Base-by-base conservation (phyloP, 2,329 filamentous ascomycete species). In the Chrysoporthe austroafricana region DNA sequence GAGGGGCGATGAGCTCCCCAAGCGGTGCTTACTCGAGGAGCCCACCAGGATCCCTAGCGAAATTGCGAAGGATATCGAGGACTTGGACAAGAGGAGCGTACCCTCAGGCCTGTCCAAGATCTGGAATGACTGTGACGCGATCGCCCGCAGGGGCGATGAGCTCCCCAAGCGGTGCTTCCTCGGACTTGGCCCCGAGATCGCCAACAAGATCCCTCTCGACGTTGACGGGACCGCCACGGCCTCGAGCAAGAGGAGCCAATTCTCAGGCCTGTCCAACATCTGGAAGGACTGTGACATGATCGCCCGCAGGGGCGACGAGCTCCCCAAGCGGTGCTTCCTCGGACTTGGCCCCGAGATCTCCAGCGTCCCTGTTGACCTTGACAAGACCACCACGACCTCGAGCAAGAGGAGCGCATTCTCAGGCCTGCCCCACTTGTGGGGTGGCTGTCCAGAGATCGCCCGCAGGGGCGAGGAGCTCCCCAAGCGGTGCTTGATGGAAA, bases 381-480 rank as follows among this genome's bases (percentile, higher is more conserved):
- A 34, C 50, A 36, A 9, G 13, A 36, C 21, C 8, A 1, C 52
- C 13, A 18, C 26, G 6, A 26, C 26, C 21, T 1, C 13, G 52
- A 26, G 21, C 52, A 36, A 32, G 48, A 46, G 44, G 44, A 46
- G 14, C 16, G 8, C 44, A 4, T 46, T 18, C 2, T 46, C 44
- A 5, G 44, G 44, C 14, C 14, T 46, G 13, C 4, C 44, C 4
- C 6, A 16, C 44, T 14, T n/a, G 8, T 26, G 26, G 26, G 26
- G 2, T 26, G 21, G 34, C 1, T 54, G 50, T 16, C 2, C 5
- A 8, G 3, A 3, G 26, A 34, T 57, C 16, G 54, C 54, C 1
- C 54, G 54, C 32, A 18, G 54, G 16, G 50, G 50, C 50, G 13
- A 54, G 21, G 50, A 54, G 50, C 50, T 54, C 21, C 50, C 50